Conservation (phyloP, 139 green algal species). For the Micractinium conductrix region DNA sequence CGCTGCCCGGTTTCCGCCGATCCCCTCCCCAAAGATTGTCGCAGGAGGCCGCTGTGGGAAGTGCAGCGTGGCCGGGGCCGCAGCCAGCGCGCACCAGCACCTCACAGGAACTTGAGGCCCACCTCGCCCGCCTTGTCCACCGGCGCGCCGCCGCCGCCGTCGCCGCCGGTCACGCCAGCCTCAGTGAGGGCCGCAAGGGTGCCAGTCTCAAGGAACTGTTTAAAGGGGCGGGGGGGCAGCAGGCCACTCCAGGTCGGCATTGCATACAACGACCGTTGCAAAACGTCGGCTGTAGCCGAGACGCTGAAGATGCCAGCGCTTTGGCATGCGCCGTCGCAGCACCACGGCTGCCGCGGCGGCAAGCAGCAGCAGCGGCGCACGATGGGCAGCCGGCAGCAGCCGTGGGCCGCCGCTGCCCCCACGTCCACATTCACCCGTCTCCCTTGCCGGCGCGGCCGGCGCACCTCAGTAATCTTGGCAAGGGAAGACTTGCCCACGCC, state of each 20-base stretch:
- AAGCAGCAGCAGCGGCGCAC: not conserved
- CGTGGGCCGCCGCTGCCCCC: too few relatives aligned
- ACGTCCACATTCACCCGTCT: not conserved
- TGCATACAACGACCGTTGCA: not conserved
- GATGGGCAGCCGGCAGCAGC: not conserved
- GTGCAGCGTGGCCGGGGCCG: not conserved
- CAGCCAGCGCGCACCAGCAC: too few relatives aligned
- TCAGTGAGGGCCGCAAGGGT: slow-evolving; percentile 29
- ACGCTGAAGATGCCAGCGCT: not conserved
- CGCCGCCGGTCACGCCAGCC: slow-evolving; percentile 8
- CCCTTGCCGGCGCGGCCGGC: not conserved
- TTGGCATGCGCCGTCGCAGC: not conserved
- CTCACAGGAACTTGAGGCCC: slow-evolving; percentile 41
- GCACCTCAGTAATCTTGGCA: slow-evolving; percentile 29
- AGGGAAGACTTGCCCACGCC: slow-evolving; percentile 27
- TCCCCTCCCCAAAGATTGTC: too few relatives aligned
- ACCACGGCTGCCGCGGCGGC: too few relatives aligned
- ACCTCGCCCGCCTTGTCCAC: slow-evolving; percentile 12
- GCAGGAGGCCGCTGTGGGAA: too few relatives aligned
- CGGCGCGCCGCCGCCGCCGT: not conserved
- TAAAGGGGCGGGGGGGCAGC: too few relatives aligned
- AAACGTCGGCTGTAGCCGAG: not conserved
- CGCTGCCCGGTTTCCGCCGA: too few relatives aligned
- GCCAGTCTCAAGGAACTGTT: slow-evolving; percentile 32
- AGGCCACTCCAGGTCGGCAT: not conserved